Evolutionary conservation across 1,139 yeast species (phyloP).

Genomic region (Lizanozyma gosingica): DNA sequence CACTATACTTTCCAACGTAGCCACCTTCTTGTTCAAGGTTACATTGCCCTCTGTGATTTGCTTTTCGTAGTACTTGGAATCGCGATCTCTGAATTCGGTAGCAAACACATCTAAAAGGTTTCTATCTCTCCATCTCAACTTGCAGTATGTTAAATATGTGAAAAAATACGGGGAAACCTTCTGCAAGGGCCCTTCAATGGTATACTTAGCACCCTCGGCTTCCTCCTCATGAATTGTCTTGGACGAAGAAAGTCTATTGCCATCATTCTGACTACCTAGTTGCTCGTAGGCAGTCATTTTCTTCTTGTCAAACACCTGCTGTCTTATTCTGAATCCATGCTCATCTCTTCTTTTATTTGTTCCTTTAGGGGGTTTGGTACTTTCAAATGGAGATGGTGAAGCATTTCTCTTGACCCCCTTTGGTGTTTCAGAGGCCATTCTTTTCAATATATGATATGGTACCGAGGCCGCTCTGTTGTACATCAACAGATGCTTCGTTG

Average conservation of each 20-base stretch:
- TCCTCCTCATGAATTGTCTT: constrained; percentile 49
- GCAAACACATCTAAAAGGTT: constrained; percentile 71
- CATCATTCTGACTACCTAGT: constrained; percentile 25
- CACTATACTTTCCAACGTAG: constrained; percentile 57
- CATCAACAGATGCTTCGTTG: too few relatives aligned
- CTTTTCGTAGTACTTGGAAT: constrained; percentile 54
- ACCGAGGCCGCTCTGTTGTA: too few relatives aligned
- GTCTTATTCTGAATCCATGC: constrained; percentile 41
- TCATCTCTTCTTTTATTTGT: constrained; percentile 27
- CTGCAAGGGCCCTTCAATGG: constrained; percentile 53
- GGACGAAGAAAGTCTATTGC: constrained; percentile 14
- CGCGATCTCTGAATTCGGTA: constrained; percentile 77
- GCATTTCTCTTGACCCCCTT: constrained; percentile 14
- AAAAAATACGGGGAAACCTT: constrained; percentile 79
- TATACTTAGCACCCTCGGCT: constrained; percentile 42
- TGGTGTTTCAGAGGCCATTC: background rate
- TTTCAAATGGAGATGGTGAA: constrained; percentile 13
- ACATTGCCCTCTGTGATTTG: constrained; percentile 73
- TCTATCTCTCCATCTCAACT: constrained; percentile 82
- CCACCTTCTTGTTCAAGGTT: constrained; percentile 55
- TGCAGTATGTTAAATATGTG: constrained; percentile 87
- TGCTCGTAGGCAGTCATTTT: constrained; percentile 32
- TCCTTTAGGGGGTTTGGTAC: constrained; percentile 5
- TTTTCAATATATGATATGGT: too few relatives aligned
- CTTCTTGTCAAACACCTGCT: constrained; percentile 37